These are phyloP conservation scores for Crithidia expoeki DNA, from an alignment of 208 protist genomes.

Conservation along the genomic window DNA sequence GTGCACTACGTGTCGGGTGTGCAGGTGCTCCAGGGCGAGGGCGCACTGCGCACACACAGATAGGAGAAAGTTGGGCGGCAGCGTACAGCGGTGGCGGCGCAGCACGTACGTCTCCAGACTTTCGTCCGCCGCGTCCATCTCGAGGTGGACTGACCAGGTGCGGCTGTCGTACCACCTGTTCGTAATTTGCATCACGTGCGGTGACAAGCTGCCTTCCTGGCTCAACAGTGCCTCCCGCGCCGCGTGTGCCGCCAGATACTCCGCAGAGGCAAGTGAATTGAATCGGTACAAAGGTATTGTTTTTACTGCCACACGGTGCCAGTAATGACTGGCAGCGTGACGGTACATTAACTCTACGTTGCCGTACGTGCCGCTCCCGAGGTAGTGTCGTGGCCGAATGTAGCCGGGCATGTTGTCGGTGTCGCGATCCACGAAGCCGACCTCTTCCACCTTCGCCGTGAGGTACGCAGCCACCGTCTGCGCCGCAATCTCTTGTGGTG, in stretches of 20 bases:
- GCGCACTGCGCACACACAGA: slow-evolving; percentile 22
- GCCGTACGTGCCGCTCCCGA: slow-evolving; percentile 17
- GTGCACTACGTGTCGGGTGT: slow-evolving; percentile 96
- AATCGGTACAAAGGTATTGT: slow-evolving; percentile 1
- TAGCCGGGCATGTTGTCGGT: slow-evolving; percentile 13
- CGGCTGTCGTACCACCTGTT: slow-evolving; percentile 16
- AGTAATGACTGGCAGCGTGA: neutral
- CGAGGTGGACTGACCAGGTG: slow-evolving; percentile 1
- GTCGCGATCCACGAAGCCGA: slow-evolving; percentile 1
- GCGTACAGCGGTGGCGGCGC: neutral
- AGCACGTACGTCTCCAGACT: slow-evolving; percentile 14
- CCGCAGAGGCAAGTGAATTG: neutral
- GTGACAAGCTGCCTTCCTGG: neutral
- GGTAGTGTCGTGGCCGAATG: neutral
- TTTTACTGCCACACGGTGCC: slow-evolving; percentile 13
- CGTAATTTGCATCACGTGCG: slow-evolving; percentile 11
- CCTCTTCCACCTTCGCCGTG: neutral
- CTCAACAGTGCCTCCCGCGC: slow-evolving; percentile 13
- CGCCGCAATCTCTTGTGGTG: neutral
- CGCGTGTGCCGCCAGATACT: neutral
- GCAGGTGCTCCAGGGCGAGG: slow-evolving; percentile 92
- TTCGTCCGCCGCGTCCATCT: slow-evolving; percentile 21
- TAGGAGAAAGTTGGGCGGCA: slow-evolving; percentile 16
- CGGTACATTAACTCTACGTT: slow-evolving; percentile 14
- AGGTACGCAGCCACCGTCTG: neutral